Evolutionary conservation across 441 rosid genomes (phyloP), one percentile per base, ranked within the genome.

Genomic region (Erodium texanum): DNA sequence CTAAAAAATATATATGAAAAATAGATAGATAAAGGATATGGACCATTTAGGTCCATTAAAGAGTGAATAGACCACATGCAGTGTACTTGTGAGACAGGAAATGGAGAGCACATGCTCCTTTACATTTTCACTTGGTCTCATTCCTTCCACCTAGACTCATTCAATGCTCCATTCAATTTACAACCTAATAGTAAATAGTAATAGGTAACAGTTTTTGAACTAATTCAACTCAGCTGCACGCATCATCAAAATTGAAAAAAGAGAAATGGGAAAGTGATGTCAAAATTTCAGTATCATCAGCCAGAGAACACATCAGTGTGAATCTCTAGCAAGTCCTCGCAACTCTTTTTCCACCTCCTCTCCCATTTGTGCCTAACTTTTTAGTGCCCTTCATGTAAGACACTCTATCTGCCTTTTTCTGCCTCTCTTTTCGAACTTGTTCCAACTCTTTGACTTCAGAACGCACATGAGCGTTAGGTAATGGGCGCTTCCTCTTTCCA

Each of bases 341-440:
- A 34, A 34, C 63, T 2, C 63, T 24, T 59, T 7, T 82, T 23
- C 87, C 78, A 48, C 77, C 38, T 41, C 48, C 48, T 41, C 11
- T 12, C 7, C 48, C 48, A 41, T 41, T 41, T 41, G 10, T 41
- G 48, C 48, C 48, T 7, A 41, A 41, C 48, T 41, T 41, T 41
- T 34, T 34, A 34, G 9, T 34, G 38, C 38, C 8, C 38, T 34
- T 34, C 38, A 12, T 41, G 8, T 41, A 41, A 41, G 48, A 41
- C 15, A 41, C 48, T 74, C 74, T 83, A 70, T 77, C 77, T 0
- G 90, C 98, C 79, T 86, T 94, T 70, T 80, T 79, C 85, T 87
- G 92, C 75, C 98, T 85, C 68, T 87, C 98, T 77, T 88, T 94
- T 9, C 99, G 85, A 64, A 94, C 90, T 68, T 94, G 99, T 0